Evolutionary conservation across 345 rosid genomes (phyloP), one percentile per base, ranked within the genome.

Genomic region (Eucalyptus cloeziana): DNA sequence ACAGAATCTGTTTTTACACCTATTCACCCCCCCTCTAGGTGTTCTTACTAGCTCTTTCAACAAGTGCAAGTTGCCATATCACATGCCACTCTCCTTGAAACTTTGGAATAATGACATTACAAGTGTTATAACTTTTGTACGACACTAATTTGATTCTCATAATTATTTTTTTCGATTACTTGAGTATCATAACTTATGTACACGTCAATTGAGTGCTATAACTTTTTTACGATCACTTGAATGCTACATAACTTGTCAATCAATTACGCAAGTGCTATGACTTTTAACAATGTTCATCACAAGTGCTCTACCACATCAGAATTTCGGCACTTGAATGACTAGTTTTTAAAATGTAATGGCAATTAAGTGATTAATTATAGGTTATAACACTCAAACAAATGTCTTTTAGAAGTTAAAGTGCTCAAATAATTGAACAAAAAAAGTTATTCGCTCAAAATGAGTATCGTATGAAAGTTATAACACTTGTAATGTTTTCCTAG

Each of bases 391-490:
- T 56, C 30, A 56, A 24, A 25, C 13, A 2, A 24, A 56, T 2
- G 0, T 56, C 0, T 56, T 22, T 25, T 56, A 4, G 13, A 24
- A 56, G 30, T 24, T 56, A 2, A 1, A 56, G 30, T 56, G 13
- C 2, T 56, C 62, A 56, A 56, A 2, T 56, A 4, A 24, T 56
- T 19, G 56, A 52, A 52, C 0, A 56, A 56, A 24, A 56, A 4
- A 24, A 4, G 13, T 56, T 56, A 9, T 56, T 9, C 4, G 13
- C 1, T 56, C 62, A 24, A 56, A 56, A 24, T 56, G 62, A 56
- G 10, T 1, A 5, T 56, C 0, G 0, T 9, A 56, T 21, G 5
- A 56, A 56, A 56, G 30, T 56, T 56, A 0, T 24, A 24, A 22
- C 6, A 4, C 15, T 49, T 3, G 22, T 22, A 22, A 56, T 56